phyloP scores from a whole-genome alignment of 2,329 filamentous ascomycete genomes.

The Ceratocystis cacaofunesta region DNA sequence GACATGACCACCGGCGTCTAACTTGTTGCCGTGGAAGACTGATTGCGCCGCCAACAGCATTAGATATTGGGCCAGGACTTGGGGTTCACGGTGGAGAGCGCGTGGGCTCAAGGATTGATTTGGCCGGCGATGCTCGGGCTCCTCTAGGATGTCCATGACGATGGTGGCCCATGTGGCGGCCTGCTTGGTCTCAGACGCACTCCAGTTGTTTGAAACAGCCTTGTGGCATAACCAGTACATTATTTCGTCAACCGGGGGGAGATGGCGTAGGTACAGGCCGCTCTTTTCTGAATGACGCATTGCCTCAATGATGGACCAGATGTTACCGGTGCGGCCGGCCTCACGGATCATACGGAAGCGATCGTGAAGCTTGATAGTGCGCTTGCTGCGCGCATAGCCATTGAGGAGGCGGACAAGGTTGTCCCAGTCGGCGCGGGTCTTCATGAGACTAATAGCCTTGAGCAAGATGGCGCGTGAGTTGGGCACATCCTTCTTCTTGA shows the following conservation, averaged over 20 bases:
- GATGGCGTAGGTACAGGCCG: slow-evolving; percentile 29
- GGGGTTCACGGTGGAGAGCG: slow-evolving; percentile 29
- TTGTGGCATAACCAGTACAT: slow-evolving; percentile 29
- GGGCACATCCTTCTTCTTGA: slow-evolving; percentile 28
- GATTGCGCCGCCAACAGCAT: slow-evolving; percentile 31
- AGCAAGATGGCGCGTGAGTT: slow-evolving; percentile 28
- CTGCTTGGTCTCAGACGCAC: slow-evolving; percentile 26
- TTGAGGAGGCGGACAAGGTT: slow-evolving; percentile 39
- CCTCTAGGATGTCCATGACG: slow-evolving; percentile 36
- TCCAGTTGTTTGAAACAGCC: slow-evolving; percentile 28
- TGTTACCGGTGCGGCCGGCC: slow-evolving; percentile 28
- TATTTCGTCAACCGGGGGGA: slow-evolving; percentile 23
- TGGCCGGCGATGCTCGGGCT: slow-evolving; percentile 26
- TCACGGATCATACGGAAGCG: slow-evolving; percentile 29
- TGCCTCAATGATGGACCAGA: slow-evolving; percentile 36
- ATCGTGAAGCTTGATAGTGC: slow-evolving; percentile 25
- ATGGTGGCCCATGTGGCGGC: slow-evolving; percentile 33
- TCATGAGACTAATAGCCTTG: slow-evolving; percentile 31
- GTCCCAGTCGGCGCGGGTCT: slow-evolving; percentile 34
- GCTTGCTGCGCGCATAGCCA: slow-evolving; percentile 32
- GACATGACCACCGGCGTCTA: slow-evolving; percentile 25
- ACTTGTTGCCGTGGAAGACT: slow-evolving; percentile 23
- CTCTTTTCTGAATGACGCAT: slow-evolving; percentile 34
- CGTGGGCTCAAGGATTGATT: slow-evolving; percentile 19
- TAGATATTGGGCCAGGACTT: slow-evolving; percentile 29